phyloP scores from a whole-genome alignment of 192 early-diverging fungal species.

The Radiomyces spectabilis region DNA sequence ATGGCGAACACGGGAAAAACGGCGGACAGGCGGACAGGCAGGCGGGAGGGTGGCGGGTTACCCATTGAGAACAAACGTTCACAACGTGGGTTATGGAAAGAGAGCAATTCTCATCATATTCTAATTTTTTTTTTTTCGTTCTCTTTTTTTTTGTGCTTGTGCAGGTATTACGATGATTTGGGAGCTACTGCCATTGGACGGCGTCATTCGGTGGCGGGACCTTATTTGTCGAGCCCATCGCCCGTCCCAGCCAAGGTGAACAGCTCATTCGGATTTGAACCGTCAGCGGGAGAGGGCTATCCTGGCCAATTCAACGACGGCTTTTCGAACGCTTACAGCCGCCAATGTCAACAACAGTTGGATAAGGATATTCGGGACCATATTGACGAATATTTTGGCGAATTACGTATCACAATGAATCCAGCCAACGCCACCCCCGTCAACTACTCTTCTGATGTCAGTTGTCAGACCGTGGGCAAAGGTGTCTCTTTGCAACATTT shows the following conservation, averaged over 20 bases:
- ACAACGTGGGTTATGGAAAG: too few species aligned
- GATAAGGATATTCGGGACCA: slow-evolving; percentile 1
- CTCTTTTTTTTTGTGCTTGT: neutral
- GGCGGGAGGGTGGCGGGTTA: too few species aligned
- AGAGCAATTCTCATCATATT: neutral
- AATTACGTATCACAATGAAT: too few species aligned
- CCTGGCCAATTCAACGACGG: neutral
- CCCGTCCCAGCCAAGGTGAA: neutral
- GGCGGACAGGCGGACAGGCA: too few species aligned
- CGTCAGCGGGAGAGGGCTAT: neutral
- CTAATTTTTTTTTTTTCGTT: neutral
- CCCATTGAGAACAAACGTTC: too few species aligned
- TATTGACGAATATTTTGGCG: slow-evolving; percentile 8
- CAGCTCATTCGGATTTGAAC: neutral
- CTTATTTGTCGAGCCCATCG: neutral
- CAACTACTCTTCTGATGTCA: too few species aligned
- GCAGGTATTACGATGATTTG: too few species aligned
- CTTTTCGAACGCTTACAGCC: neutral
- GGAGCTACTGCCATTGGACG: neutral
- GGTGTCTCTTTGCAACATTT: slow-evolving; percentile 1
- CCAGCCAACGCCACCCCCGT: too few species aligned
- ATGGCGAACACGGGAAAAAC: too few species aligned
- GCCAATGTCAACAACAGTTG: neutral
- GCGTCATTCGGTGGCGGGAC: slow-evolving; percentile 1
- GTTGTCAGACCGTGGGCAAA: neutral